phyloP scores from a whole-genome alignment of 352 stramenopile species.

The Pythium graminicola region DNA sequence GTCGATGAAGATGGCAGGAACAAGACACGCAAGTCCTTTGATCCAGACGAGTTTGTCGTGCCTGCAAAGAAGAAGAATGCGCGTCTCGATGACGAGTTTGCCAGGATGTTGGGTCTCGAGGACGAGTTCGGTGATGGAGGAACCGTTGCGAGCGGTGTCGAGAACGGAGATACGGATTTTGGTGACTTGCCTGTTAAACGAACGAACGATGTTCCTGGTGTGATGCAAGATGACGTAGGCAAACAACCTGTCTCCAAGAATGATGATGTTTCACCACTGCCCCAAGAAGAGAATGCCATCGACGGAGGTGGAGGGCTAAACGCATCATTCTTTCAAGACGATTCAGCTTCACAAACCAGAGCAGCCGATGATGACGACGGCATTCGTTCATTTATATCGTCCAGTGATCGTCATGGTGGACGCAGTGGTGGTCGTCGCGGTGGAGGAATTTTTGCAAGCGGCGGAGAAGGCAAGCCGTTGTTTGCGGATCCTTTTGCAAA shows the following conservation, averaged over 20 bases:
- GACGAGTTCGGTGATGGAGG: conserved; percentile 21
- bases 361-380: background rate
- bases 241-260: conserved; percentile 2
- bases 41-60: conserved; percentile 22
- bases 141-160: background rate
- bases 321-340: conserved; percentile 24
- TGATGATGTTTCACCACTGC: background rate
- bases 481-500: conserved; percentile 22
- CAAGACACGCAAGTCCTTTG: conserved; percentile 10
- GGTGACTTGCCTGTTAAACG: conserved; percentile 7
- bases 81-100: conserved; percentile 53
- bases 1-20: conserved; percentile 12
- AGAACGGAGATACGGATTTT: background rate
- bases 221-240: background rate
- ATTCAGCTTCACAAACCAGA: conserved; percentile 1
- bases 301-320: conserved; percentile 9
- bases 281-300: background rate
- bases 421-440: conserved; percentile 5
- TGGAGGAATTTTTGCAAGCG: background rate
- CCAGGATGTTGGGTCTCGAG: conserved; percentile 57
- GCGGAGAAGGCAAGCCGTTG: conserved; percentile 1
- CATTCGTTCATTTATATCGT: conserved; percentile 12
- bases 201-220: background rate
- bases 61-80: conserved; percentile 29
- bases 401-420: conserved; percentile 7